Evolutionary conservation across 2,329 filamentous ascomycete species (phyloP).

Genomic region (Colletotrichum nymphaeae): DNA sequence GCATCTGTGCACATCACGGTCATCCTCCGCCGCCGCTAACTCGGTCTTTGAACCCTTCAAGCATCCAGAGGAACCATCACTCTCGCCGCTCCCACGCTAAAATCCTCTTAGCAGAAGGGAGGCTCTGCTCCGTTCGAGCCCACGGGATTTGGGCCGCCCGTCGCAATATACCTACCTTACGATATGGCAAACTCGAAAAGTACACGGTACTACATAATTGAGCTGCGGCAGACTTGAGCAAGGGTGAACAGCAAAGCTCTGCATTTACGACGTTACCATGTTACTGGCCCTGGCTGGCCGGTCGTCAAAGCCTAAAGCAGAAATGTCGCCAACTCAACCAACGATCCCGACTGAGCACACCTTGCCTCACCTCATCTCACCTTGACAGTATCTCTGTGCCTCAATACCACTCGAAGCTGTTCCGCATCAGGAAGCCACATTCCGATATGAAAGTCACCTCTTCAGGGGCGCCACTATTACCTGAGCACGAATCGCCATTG

Average conservation of each 20-base stretch:
- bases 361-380: conserved; percentile 21
- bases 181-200: neutral
- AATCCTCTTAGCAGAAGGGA: neutral
- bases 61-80: neutral
- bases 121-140: neutral
- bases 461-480: neutral
- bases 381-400: conserved; percentile 13
- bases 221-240: neutral
- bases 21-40: neutral
- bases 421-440: conserved; percentile 9
- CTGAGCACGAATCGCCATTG: conserved; percentile 37
- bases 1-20: neutral
- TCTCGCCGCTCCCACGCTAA: neutral
- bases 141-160: neutral
- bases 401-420: too few relatives aligned
- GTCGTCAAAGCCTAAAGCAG: neutral
- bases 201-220: neutral
- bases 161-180: neutral
- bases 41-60: neutral
- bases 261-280: conserved; percentile 10
- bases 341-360: neutral
- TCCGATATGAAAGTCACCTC: neutral
- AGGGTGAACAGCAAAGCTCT: neutral
- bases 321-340: conserved; percentile 5
- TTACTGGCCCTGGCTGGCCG: neutral